Evolutionary conservation across 768 basidiomycete genomes (phyloP), one percentile per base, ranked within the genome.

Genomic region (Steccherinum ochraceum): DNA sequence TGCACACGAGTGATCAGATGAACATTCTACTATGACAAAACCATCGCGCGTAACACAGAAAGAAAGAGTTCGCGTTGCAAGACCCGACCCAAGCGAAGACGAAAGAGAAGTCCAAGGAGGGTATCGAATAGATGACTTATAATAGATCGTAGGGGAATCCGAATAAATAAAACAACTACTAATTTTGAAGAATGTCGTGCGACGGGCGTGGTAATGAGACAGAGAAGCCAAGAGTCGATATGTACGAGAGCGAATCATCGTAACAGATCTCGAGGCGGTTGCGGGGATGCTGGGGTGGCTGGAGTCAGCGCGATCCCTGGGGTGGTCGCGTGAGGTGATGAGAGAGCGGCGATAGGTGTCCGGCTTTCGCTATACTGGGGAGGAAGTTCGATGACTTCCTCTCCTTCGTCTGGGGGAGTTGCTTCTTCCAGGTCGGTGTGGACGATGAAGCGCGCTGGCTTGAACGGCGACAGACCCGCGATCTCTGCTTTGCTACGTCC

Each of bases 371-470:
- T 73, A 60, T 89, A 89, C 61, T 80, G 80, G 13, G 86, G 86
- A 23, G 87, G 87, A n/a, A 88, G 73, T 66, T 89, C 87, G 4
- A 88, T 73, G 19, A 86, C 67, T 4, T 74, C 84, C 16, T 76
- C 66, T 21, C 66, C 73, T 47, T 70, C 70, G 19, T 69, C 74
- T 48, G 70, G 70, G 5, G 77, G 69, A 10, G 68, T 35, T 12
- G 60, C 66, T 58, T 88, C 86, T 48, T 85, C 84, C 5, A 75
- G 76, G 61, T 88, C 88, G 2, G 80, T 83, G 56, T 89, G 86
- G 4, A 87, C 56, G 51, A 88, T 72, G 61, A 79, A 84, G 44
- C 83, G 76, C 19, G 82, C 20, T 19, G 4, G 53, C 68, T 51
- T 49, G 56, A 78, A 72, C 12, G 55, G 49, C 4, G 71, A 56